phyloP scores from a whole-genome alignment of 2,329 filamentous ascomycete genomes.

The Fusarium coicis region DNA sequence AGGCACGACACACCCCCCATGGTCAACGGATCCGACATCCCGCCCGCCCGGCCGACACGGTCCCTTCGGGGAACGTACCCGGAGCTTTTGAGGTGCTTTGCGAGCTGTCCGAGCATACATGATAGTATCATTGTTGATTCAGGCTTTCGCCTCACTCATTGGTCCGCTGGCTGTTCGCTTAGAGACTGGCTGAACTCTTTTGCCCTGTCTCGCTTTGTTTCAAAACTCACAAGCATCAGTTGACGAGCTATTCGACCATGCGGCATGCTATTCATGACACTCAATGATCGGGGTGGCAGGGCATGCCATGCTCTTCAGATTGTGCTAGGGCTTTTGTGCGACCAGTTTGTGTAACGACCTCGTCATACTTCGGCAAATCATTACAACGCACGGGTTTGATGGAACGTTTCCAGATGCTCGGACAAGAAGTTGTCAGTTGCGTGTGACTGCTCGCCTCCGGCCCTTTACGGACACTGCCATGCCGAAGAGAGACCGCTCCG shows the following conservation, averaged over 20 bases:
- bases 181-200: slow-evolving; percentile 6
- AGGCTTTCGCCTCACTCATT: slow-evolving; percentile 7
- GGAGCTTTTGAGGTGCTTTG: slow-evolving; percentile 16
- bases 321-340: slow-evolving; percentile 18
- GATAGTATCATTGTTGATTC: neutral
- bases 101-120: slow-evolving; percentile 14
- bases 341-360: slow-evolving; percentile 7
- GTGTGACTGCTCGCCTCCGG: slow-evolving; percentile 32
- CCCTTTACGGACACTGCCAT: slow-evolving; percentile 27
- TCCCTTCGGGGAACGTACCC: slow-evolving; percentile 38
- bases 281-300: slow-evolving; percentile 2
- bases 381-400: slow-evolving; percentile 17
- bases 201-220: slow-evolving; percentile 17
- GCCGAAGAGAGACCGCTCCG: slow-evolving; percentile 36
- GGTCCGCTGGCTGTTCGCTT: neutral
- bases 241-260: slow-evolving; percentile 6
- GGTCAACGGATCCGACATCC: slow-evolving; percentile 32
- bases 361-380: slow-evolving; percentile 34
- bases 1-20: slow-evolving; percentile 21
- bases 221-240: neutral
- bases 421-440: slow-evolving; percentile 22
- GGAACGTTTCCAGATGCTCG: slow-evolving; percentile 41
- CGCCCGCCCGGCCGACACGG: slow-evolving; percentile 34
- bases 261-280: slow-evolving; percentile 11
- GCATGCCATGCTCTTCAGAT: slow-evolving; percentile 3